Base-by-base conservation (phyloP, 805 yeast species). In the Millerozyma acaciae region DNA sequence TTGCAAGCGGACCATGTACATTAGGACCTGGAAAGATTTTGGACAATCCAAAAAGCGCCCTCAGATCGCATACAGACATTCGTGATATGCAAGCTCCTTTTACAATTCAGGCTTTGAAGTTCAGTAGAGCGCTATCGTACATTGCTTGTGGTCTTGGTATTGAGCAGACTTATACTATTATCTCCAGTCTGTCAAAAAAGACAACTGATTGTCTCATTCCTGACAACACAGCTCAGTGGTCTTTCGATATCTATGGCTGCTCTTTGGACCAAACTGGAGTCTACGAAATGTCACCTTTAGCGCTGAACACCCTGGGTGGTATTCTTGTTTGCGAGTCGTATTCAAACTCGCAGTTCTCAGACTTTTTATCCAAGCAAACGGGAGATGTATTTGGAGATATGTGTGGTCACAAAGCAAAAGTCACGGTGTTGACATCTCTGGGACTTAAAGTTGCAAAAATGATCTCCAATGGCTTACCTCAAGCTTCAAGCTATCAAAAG, bases 211-310 rank as follows among this genome's bases (percentile, higher is more conserved):
- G 41, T 33, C 35, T 45, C 16, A 37, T 40, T 12, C 38, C 30
- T 10, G 38, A 36, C 7, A 39, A 34, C 9, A 8, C 35, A n/a
- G 52, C 64, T 2, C 39, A 40, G 20, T 60, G 62, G 58, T 32
- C 54, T 2, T 38, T 55, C 17, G 58, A 65, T 33, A 32, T 68
- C 4, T 65, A 55, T 38, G 39, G 58, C 1, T 70, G 65, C 2
- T 59, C 68, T 1, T 43, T 57, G 12, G 72, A 68, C 34, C 73
- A 68, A 40, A 60, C 55, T 1, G 74, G 74, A 1, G 30, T 64
- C 8, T 64, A 61, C 38, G 74, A 68, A 37, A 64, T 67, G 72
- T 60, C 53, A 33, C 31, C 52, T 1, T 40, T 68, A 35, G 48
- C 54, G 4, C 47, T 40, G 35, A 47, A 44, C 8, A 55, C 72